Base-by-base conservation (phyloP, 2,329 filamentous ascomycete genomes). In the Chrysoporthe cubensis region DNA sequence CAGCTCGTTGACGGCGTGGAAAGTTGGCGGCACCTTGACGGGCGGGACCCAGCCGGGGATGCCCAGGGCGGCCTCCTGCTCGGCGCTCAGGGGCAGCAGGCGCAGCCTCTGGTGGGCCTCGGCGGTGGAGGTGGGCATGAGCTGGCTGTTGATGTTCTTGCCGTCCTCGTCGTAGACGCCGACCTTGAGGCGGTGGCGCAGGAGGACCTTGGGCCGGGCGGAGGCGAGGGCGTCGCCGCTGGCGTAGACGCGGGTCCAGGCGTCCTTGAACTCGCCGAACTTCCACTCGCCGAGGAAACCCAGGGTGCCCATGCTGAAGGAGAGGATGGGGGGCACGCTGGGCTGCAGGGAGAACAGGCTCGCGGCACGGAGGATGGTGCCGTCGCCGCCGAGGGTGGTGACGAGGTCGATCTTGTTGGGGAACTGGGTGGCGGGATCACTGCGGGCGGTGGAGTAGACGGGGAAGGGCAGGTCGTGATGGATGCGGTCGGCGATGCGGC, bases 231-330 rank as follows among this genome's bases (percentile, higher is more conserved):
- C 67, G 71, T 85, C 87, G 2, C 87, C 87, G 73, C 85, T 88
- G 91, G 97, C 96, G 80, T 96, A 97, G 64, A 96, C 93, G 76
- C 97, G 93, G 61, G 93, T 85, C 81, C 96, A 97, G 0, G 96
- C 96, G 61, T 92, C 87, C 80, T 97, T 97, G 81, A 96, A 93
- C 74, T 98, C 94, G 7, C 85, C 84, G 76, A 98, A 98, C 74
- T 96, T 96, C 94, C 95, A 99, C 79, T 98, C 95, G 18, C 95
- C 94, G 8, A 99, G 81, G 73, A 99, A 99, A 0, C 96, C 96
- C 0, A 99, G 82, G 0, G 95, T 96, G 6, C 96, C 96, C 93
- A 99, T 97, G 76, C 94, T 97, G 76, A 99, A 99, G 1, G 93
- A 94, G 8, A 99, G 83, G 44, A 99, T 91, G 0, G 96, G 96